Percentiles rank a stretch among this genome's conserved stretches.
These are phyloP conservation scores for Pleurotus platypus DNA, from an alignment of 768 basidiomycete species.

Conservation along the genomic window DNA sequence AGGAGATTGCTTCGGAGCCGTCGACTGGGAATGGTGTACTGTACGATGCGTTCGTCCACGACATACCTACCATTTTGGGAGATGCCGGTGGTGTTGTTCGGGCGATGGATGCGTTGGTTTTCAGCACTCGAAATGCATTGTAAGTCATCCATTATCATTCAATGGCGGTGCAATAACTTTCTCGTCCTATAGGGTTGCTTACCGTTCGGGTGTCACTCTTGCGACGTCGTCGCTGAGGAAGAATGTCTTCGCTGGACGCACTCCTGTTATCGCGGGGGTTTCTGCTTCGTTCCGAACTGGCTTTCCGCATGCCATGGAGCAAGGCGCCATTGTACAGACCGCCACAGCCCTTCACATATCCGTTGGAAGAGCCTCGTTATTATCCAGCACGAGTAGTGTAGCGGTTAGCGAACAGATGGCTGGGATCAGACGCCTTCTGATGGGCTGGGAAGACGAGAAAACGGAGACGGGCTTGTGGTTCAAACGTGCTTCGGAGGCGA, in stretches of 20 bases:
- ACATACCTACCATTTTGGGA: constrained; percentile 43
- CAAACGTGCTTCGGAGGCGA: constrained; percentile 51
- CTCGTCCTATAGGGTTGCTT: constrained; percentile 48
- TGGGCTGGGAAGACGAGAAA: constrained; percentile 44
- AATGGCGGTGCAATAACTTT: not conserved
- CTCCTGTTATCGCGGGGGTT: constrained; percentile 53
- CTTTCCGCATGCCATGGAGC: constrained; percentile 52
- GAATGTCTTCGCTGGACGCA: constrained; percentile 33
- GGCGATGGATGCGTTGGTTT: constrained; percentile 69
- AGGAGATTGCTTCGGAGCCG: constrained; percentile 69
- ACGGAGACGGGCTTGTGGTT: constrained; percentile 54
- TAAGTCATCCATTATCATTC: constrained; percentile 30
- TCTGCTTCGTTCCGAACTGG: constrained; percentile 62
- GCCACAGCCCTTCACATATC: constrained; percentile 61
- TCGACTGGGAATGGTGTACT: constrained; percentile 63
- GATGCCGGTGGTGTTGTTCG: constrained; percentile 51
- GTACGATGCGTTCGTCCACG: constrained; percentile 48
- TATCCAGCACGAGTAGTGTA: constrained; percentile 23
- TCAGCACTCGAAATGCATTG: constrained; percentile 72
- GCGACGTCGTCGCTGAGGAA: constrained; percentile 48
- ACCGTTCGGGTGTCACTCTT: constrained; percentile 62
- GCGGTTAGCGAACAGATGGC: constrained; percentile 70
- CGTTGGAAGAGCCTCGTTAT: constrained; percentile 39
- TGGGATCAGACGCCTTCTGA: constrained; percentile 56
- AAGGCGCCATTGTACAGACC: constrained; percentile 57